Evolutionary conservation across 2,329 filamentous ascomycete species (phyloP).

Genomic region (Penicillium paneum): DNA sequence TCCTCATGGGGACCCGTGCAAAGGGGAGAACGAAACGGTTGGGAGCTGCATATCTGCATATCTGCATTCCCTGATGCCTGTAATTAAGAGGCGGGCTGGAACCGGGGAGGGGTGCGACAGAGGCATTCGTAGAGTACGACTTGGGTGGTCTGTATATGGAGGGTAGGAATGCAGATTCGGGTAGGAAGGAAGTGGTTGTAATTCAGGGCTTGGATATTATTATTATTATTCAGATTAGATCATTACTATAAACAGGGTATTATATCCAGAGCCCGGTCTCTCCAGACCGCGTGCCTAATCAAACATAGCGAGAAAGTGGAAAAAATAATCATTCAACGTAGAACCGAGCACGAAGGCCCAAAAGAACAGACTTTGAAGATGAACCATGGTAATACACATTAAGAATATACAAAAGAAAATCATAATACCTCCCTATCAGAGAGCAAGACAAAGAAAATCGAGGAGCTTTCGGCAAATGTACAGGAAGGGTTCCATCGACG

Average conservation of each 20-base stretch:
- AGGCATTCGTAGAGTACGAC: background rate
- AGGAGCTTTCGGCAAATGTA: slow-evolving; percentile 23
- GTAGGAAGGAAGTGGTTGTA: background rate
- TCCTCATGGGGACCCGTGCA: slow-evolving; percentile 9
- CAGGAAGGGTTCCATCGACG: slow-evolving; percentile 9
- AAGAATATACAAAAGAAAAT: slow-evolving; percentile 23
- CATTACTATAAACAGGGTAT: background rate
- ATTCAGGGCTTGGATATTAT: background rate
- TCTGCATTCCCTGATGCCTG: background rate
- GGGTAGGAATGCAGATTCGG: background rate
- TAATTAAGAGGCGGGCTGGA: background rate
- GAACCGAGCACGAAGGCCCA: background rate
- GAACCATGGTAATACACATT: slow-evolving; percentile 27
- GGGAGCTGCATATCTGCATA: background rate
- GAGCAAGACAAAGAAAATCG: slow-evolving; percentile 8
- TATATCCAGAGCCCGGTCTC: background rate
- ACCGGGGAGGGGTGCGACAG: background rate
- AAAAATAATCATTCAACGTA: background rate
- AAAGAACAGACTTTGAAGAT: slow-evolving; percentile 16
- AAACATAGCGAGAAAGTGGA: background rate
- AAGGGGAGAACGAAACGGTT: slow-evolving; percentile 1
- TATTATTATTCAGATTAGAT: background rate
- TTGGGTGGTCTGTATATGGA: background rate
- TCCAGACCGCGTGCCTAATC: background rate
- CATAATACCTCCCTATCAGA: slow-evolving; percentile 1